Conservation (phyloP, 2,329 filamentous ascomycete genomes). For the Zymoseptoria ardabiliae region DNA sequence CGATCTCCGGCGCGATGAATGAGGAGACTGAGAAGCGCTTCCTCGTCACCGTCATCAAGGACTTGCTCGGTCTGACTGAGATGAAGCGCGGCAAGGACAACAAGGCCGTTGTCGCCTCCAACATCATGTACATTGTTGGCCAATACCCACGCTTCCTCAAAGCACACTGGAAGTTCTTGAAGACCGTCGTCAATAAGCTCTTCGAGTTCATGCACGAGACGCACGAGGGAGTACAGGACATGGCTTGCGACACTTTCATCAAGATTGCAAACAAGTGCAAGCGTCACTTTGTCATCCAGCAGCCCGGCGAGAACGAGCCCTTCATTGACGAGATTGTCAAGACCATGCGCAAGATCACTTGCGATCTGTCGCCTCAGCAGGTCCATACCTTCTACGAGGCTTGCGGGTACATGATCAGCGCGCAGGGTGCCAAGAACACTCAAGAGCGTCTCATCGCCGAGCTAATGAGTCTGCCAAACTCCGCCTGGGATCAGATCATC, state of each 20-base stretch:
- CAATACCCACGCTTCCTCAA: constrained; percentile 98
- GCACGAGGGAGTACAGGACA: constrained; percentile 98
- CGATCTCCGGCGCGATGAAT: constrained; percentile 98
- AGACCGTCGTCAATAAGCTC: constrained; percentile 98
- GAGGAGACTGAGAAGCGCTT: constrained; percentile 99
- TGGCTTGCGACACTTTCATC: constrained; percentile 99
- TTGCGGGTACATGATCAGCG: constrained; percentile 98
- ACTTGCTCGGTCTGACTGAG: constrained; percentile 89
- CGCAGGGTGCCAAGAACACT: constrained; percentile 87
- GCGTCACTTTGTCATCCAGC: constrained; percentile 91
- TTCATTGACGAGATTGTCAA: constrained; percentile 99
- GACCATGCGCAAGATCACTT: constrained; percentile 91
- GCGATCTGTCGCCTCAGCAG: constrained; percentile 89
- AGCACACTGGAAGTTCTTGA: constrained; percentile 99
- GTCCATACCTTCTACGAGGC: constrained; percentile 99
- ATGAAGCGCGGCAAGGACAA: constrained; percentile 99
- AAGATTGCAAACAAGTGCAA: constrained; percentile 99
- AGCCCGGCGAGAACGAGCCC: constrained; percentile 87
- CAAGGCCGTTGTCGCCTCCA: constrained; percentile 96
- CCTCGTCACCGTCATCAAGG: constrained; percentile 96
- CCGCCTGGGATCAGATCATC: constrained; percentile 94
- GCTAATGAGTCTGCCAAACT: constrained; percentile 87
- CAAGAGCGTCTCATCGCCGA: constrained; percentile 89
- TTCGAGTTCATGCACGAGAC: constrained; percentile 99
- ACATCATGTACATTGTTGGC: constrained; percentile 99